These are phyloP conservation scores for Aspergillus homomorphus DNA, from an alignment of 495 filamentous ascomycete genomes.

Conservation along the genomic window DNA sequence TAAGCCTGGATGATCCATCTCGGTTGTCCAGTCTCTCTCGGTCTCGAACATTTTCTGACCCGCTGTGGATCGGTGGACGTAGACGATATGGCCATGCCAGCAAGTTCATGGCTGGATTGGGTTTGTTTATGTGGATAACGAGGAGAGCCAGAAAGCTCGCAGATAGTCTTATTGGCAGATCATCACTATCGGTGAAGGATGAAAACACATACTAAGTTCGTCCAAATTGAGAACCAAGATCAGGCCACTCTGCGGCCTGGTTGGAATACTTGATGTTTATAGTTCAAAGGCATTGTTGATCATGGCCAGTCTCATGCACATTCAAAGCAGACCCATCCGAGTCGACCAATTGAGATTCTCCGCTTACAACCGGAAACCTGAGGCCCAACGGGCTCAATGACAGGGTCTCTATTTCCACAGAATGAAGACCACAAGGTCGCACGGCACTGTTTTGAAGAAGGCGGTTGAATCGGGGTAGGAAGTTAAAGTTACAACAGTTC, in stretches of 20 bases:
- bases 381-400: not conserved
- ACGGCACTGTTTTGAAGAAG: not conserved
- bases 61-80: not conserved
- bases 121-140: not conserved
- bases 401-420: not conserved
- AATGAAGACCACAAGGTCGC: not conserved
- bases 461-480: not conserved
- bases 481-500: not conserved
- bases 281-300: not conserved
- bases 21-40: not conserved
- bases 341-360: not conserved
- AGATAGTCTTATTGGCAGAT: not conserved
- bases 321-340: not conserved
- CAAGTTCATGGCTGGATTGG: not conserved
- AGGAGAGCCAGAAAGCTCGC: not conserved
- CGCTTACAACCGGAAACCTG: not conserved
- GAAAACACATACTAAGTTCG: not conserved
- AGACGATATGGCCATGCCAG: not conserved
- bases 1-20: not conserved
- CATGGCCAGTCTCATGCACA: not conserved
- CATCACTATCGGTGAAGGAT: not conserved
- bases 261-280: not conserved
- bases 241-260: not conserved
- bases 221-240: not conserved
- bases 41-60: slow-evolving; percentile 1